These are phyloP conservation scores for Hamamelis virginiana DNA, from an alignment of 164 flowering plant species.

Conservation along the genomic window DNA sequence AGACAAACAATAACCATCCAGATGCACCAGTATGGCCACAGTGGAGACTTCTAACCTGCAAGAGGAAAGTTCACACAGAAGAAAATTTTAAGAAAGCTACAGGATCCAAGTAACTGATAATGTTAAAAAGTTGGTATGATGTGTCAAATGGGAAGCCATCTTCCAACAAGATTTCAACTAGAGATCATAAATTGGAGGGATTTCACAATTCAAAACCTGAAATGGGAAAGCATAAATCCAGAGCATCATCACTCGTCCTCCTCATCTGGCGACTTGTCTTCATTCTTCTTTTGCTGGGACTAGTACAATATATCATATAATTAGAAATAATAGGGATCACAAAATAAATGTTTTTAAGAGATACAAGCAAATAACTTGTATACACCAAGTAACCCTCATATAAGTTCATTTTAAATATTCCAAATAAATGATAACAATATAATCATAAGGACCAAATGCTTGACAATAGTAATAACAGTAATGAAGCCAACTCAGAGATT, in stretches of 20 bases:
- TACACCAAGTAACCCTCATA: not conserved
- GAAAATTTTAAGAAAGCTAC: too few species aligned
- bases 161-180: not conserved
- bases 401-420: not conserved
- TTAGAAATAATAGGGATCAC: not conserved
- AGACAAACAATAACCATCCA: not conserved
- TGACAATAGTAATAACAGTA: too few species aligned
- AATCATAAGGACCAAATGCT: too few species aligned
- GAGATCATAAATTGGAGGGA: not conserved
- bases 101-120: not conserved
- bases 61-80: not conserved
- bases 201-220: conserved; percentile 10
- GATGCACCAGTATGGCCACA: not conserved
- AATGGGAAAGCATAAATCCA: not conserved
- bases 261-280: conserved; percentile 42
- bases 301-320: not conserved
- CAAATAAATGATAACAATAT: not conserved
- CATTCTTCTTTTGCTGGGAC: conserved; percentile 46
- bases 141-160: not conserved
- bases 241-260: conserved; percentile 34
- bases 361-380: not conserved
- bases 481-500: too few species aligned
- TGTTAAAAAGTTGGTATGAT: not conserved
- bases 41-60: conserved; percentile 6
- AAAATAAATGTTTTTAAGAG: not conserved